Base-by-base conservation (phyloP, 2,329 filamentous ascomycete species). In the Aspergillus hiratsukae region DNA sequence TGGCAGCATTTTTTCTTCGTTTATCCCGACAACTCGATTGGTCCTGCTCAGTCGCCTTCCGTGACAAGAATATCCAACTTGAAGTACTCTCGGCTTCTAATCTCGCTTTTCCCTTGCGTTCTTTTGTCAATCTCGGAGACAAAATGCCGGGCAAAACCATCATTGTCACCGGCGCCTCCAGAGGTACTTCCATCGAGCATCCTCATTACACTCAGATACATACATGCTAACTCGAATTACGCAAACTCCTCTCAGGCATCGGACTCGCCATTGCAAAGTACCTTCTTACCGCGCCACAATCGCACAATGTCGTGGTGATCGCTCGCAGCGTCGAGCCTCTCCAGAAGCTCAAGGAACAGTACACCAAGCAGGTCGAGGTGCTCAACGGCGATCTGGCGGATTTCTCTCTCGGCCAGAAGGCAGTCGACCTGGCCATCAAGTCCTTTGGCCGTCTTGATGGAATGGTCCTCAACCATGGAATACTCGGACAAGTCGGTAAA, bases 391-490 rank as follows among this genome's bases (percentile, higher is more conserved):
- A 88, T 60, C 71, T 85, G 10, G 70, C 78, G 0, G 81, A 86
- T 61, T 69, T 79, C 27, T 74, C 71, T 0, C 69, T 88, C 28
- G 82, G 84, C 3, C 72, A 80, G 1, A 83, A 83, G 67, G 82
- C 88, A 4, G 83, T 90, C 4, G 78, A 87, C 3, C 75, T 86
- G 1, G 88, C 91, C 0, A 68, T 88, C 10, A 76, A 82, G 28
- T 76, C 82, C 0, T 97, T 90, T 71, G 87, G 87, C 9, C 80
- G 78, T 50, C 75, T 99, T 4, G 91, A 99, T 69, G 88, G 87
- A 1, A 71, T 99, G 48, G 84, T 99, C 11, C 77, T 97, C 59
- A 97, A 97, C 72, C 94, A 99, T 70, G 92, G 91, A 21, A 80
- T 86, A 0, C 76, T 99, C 48, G 82, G 85, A n/a, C 89, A 91